Base-by-base conservation (phyloP, 768 basidiomycete species). In the Termitomyces sp. region DNA sequence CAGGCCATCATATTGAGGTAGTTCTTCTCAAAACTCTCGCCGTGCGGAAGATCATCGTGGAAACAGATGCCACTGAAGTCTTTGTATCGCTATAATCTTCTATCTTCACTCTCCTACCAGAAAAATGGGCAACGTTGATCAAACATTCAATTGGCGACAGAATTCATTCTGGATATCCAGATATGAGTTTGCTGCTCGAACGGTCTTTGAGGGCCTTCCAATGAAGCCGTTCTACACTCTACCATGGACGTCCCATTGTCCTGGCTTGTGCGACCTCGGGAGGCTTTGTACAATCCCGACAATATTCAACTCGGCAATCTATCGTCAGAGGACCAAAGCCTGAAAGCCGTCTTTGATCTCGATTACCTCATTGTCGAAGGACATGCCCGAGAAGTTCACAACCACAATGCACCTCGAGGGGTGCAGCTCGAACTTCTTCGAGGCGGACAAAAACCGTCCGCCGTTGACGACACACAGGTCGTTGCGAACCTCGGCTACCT, bases 401-500 rank as follows among this genome's bases (percentile, higher is more conserved):
- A 83, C 28, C 28, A 82, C 41, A 73, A 75, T 6, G 88, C 94
- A 5, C 94, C 97, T 0, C 84, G 95, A 12, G 97, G 97, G 6
- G 76, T 98, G 2, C 95, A 98, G 63, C 80, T 99, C 2, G 88
- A 97, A 65, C 82, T 99, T 1, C 74, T 81, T 3, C 74, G 71
- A 12, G 68, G 72, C 27, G 57, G 57, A 25, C 28, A 55, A 17
- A 75, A 77, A 56, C 64, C 68, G n/a, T 65, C 64, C 39, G 91
- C 97, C 54, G 93, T 95, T 16, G 91, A 89, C 7, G 94, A 97
- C 63, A 98, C 97, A 0, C 89, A 86, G 56, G 87, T 98, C 39
- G 91, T 97, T 54, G 93, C 89, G 5, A 99, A 98, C 67, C 75
- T 98, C 5, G 97, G 97, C 2, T 99, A 99, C 70, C 74, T 98